Base-by-base conservation (phyloP, 441 rosid species). In the Aleurites moluccanus region DNA sequence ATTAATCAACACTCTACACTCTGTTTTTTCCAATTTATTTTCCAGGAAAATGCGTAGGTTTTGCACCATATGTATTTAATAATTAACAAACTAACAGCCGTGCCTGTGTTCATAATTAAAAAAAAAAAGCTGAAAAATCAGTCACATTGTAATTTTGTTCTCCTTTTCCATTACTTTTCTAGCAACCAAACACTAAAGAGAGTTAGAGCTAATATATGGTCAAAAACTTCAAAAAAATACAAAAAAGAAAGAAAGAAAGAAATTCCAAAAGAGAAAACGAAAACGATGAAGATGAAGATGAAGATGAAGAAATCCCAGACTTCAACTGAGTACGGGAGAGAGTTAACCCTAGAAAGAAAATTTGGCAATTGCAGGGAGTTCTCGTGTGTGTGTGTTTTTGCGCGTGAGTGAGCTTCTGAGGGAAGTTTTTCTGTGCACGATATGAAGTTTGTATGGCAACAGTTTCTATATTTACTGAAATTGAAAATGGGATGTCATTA, bases 401-500 rank as follows among this genome's bases (percentile, higher is more conserved):
- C 33, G 1, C 2, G 33, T 2, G 33, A 30, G 57, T 52, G 3
- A 3, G 18, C 57, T 52, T 52, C 57, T 18, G 0, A 6, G 57
- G 57, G 9, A 52, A 18, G 57, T 52, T 52, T 20, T 52, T 52
- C 57, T 52, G 21, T 4, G 23, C 23, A 49, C 18, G 53, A 49
- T 49, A 49, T 49, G 53, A 52, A 52, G 23, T 52, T 52, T n/a
- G 18, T 16, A 52, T 3, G 57, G 57, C 57, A 49, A 52, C 57
- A 52, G 2, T 52, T 20, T 3, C 9, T 18, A 20, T 6, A 18
- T 15, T 20, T n/a, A 21, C 14, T 70, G 86, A 89, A 72, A 30
- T 30, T 30, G 33, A 30, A 30, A 30, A 30, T 30, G n/a, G n/a
- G n/a, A n/a, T n/a, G n/a, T n/a, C n/a, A n/a, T n/a, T n/a, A n/a